Conservation (phyloP, 257 asterid species). For the Plectranthus barbatus region DNA sequence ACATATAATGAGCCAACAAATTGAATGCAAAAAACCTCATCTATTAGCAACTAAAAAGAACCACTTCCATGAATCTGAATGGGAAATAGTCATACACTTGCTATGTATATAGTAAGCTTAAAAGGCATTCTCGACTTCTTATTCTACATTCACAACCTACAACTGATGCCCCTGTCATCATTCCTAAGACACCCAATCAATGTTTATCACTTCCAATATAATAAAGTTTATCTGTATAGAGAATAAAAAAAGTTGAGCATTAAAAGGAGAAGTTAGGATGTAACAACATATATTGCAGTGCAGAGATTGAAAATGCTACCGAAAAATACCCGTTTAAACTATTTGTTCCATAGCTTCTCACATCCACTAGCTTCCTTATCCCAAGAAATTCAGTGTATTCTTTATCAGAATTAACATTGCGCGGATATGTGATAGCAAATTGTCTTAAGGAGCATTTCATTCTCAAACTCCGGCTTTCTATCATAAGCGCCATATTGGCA, state of each 20-base stretch:
- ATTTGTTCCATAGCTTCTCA: slow-evolving; percentile 43
- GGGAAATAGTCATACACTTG: neutral
- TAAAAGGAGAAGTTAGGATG: neutral
- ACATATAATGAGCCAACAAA: neutral
- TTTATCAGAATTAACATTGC: slow-evolving; percentile 28
- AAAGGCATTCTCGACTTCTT: neutral
- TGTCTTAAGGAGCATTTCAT: slow-evolving; percentile 49
- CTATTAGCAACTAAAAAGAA: neutral
- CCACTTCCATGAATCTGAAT: neutral
- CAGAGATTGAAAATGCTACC: neutral
- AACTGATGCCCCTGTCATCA: neutral
- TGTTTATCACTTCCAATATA: neutral
- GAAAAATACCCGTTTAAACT: slow-evolving; percentile 54
- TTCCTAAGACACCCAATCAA: neutral
- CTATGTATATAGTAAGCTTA: neutral
- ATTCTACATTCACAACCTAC: neutral
- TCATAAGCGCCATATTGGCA: slow-evolving; percentile 27
- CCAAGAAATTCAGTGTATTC: slow-evolving; percentile 31
- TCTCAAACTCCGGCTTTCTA: slow-evolving; percentile 36
- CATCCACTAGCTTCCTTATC: slow-evolving; percentile 39
- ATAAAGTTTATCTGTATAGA: neutral
- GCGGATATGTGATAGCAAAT: slow-evolving; percentile 30
- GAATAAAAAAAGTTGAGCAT: neutral
- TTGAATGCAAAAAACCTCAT: neutral
- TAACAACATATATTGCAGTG: neutral